These are phyloP conservation scores for Penicillium sp. DNA, from an alignment of 2,329 filamentous ascomycete species.

Conservation along the genomic window DNA sequence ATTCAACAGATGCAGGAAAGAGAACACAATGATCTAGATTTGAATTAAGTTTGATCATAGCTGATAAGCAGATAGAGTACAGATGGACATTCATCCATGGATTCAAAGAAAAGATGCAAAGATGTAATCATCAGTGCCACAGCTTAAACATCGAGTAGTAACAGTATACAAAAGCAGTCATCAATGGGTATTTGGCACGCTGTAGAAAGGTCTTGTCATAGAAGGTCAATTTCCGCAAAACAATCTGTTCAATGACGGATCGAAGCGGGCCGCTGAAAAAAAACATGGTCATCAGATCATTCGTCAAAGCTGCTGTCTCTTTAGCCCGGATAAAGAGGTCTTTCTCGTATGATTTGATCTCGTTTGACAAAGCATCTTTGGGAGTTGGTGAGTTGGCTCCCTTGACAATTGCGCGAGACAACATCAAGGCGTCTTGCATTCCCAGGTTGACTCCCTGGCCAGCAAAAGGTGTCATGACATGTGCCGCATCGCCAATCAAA, in stretches of 20 bases:
- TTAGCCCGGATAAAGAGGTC: conserved; percentile 8
- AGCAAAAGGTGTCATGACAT: conserved; percentile 39
- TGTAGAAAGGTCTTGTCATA: conserved; percentile 2
- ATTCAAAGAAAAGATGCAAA: background rate
- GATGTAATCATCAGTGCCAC: background rate
- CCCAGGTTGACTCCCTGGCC: conserved; percentile 34
- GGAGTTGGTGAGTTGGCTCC: conserved; percentile 3
- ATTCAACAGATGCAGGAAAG: background rate
- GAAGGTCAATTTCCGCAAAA: conserved; percentile 8
- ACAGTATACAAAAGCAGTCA: conserved; percentile 1
- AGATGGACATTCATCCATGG: background rate
- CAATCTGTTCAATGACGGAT: conserved; percentile 14
- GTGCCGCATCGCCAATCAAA: conserved; percentile 37
- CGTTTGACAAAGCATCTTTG: background rate
- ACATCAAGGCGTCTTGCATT: conserved; percentile 18
- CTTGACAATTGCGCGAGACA: conserved; percentile 14
- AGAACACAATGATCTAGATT: background rate
- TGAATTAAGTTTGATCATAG: background rate
- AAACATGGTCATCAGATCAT: conserved; percentile 11
- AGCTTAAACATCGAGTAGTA: conserved; percentile 13
- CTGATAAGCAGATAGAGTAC: background rate
- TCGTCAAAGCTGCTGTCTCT: conserved; percentile 8
- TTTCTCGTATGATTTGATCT: conserved; percentile 12
- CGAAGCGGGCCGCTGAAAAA: conserved; percentile 8
- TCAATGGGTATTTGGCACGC: conserved; percentile 8